Percentiles rank a stretch among this genome's conserved stretches.
These are phyloP conservation scores for Solanum chiquidenum DNA, from an alignment of 257 asterid genomes.

Conservation along the genomic window DNA sequence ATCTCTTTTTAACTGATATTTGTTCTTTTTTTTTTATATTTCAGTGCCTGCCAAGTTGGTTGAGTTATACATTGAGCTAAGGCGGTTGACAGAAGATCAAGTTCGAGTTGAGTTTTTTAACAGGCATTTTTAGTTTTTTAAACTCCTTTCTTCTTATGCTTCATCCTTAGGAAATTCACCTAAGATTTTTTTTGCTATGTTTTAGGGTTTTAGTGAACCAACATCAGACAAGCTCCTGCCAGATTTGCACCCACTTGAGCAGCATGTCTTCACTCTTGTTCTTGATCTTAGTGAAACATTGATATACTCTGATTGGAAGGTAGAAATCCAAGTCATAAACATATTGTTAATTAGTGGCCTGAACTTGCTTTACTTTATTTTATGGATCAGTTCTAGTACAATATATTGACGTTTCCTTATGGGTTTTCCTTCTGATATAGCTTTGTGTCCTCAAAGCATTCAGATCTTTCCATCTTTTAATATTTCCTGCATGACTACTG, in stretches of 20 bases:
- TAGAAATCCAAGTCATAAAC: constrained; percentile 1
- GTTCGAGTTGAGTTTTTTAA: constrained; percentile 44
- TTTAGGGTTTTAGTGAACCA: constrained; percentile 80
- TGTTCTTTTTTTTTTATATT: constrained; percentile 8
- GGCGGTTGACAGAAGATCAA: constrained; percentile 73
- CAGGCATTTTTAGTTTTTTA: background rate
- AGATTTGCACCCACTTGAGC: constrained; percentile 79
- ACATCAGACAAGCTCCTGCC: constrained; percentile 87
- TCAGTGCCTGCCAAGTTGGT: constrained; percentile 71
- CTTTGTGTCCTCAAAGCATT: background rate
- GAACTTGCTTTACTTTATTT: background rate
- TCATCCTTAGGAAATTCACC: background rate
- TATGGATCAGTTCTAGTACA: background rate
- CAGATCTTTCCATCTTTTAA: background rate
- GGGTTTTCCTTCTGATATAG: background rate
- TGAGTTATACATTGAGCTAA: constrained; percentile 63
- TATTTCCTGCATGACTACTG: background rate
- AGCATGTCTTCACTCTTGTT: constrained; percentile 76
- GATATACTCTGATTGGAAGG: constrained; percentile 87
- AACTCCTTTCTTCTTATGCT: background rate
- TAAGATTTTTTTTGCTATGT: background rate
- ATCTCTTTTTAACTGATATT: background rate
- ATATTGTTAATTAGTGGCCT: background rate
- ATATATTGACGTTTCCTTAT: background rate
- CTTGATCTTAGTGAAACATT: constrained; percentile 84